Percentiles rank a stretch among this genome's conserved stretches.
phyloP scores from a whole-genome alignment of 768 basidiomycete species.

The Cystofilobasidium ferigula region DNA sequence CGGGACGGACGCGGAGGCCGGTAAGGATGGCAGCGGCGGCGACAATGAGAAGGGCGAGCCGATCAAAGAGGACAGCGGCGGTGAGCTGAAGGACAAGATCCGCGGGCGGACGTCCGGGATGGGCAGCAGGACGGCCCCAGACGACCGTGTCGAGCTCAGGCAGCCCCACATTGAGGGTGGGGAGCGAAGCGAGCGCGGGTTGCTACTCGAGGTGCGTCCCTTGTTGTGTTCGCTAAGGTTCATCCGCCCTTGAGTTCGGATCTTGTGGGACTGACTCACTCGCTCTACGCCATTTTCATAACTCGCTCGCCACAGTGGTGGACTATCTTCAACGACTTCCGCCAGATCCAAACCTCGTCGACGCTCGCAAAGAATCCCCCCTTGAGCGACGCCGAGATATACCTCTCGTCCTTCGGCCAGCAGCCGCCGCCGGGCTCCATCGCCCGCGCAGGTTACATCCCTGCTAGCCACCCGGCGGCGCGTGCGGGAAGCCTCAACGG shows the following conservation, averaged over 20 bases:
- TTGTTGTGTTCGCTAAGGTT: background rate
- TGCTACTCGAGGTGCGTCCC: background rate
- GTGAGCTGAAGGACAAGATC: background rate
- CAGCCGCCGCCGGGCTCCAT: background rate
- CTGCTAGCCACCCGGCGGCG: background rate
- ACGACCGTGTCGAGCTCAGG: background rate
- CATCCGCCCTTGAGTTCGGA: background rate
- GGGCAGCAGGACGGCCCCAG: background rate
- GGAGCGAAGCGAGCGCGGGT: background rate
- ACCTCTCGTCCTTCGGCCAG: slow-evolving; percentile 2
- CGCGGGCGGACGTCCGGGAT: background rate
- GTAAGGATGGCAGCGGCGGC: slow-evolving; percentile 2
- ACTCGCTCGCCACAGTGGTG: background rate
- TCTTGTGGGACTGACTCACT: background rate
- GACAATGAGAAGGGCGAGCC: slow-evolving; percentile 7
- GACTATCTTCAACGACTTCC: slow-evolving; percentile 9
- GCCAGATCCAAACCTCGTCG: background rate
- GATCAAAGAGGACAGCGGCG: background rate
- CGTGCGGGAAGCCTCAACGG: background rate
- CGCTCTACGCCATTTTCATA: no score
- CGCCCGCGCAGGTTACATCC: background rate
- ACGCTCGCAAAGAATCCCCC: background rate
- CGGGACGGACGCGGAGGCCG: background rate
- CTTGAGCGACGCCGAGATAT: background rate
- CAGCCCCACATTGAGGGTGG: background rate